Percentiles rank a stretch among this genome's conserved stretches.
phyloP scores from a whole-genome alignment of 805 yeast genomes.

The Zygotorulaspora danielsina region DNA sequence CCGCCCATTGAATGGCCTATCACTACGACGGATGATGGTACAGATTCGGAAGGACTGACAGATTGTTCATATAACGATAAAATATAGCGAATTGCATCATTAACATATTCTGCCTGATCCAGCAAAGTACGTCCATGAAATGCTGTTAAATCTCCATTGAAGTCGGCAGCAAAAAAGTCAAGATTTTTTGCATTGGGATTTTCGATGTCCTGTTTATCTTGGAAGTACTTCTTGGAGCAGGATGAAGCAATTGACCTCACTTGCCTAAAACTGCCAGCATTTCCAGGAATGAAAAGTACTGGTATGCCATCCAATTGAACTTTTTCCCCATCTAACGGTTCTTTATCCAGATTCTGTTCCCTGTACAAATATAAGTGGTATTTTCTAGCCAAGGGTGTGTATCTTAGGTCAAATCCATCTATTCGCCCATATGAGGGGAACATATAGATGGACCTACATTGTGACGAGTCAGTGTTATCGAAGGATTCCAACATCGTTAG shows the following conservation, averaged over 20 bases:
- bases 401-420: slow-evolving; percentile 66
- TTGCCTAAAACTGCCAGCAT: slow-evolving; percentile 91
- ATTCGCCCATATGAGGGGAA: slow-evolving; percentile 77
- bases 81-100: slow-evolving; percentile 80
- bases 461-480: slow-evolving; percentile 46
- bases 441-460: slow-evolving; percentile 73
- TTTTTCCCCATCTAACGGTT: slow-evolving; percentile 43
- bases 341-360: slow-evolving; percentile 66
- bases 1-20: slow-evolving; percentile 98
- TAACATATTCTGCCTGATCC: slow-evolving; percentile 89
- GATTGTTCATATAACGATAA: slow-evolving; percentile 54
- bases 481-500: slow-evolving; percentile 19
- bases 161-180: slow-evolving; percentile 89
- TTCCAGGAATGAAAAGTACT: slow-evolving; percentile 91
- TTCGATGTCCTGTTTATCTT: slow-evolving; percentile 24
- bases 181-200: slow-evolving; percentile 42
- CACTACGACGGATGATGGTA: slow-evolving; percentile 68
- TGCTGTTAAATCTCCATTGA: slow-evolving; percentile 93
- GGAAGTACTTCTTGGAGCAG: slow-evolving; percentile 52
- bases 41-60: slow-evolving; percentile 17
- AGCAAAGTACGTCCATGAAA: slow-evolving; percentile 90
- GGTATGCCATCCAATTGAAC: slow-evolving; percentile 67
- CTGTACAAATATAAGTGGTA: slow-evolving; percentile 83
- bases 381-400: slow-evolving; percentile 55
- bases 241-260: slow-evolving; percentile 89